Evolutionary conservation across 257 asterid genomes (phyloP), one percentile per base, ranked within the genome.

Genomic region (Anisodus tanguticus): DNA sequence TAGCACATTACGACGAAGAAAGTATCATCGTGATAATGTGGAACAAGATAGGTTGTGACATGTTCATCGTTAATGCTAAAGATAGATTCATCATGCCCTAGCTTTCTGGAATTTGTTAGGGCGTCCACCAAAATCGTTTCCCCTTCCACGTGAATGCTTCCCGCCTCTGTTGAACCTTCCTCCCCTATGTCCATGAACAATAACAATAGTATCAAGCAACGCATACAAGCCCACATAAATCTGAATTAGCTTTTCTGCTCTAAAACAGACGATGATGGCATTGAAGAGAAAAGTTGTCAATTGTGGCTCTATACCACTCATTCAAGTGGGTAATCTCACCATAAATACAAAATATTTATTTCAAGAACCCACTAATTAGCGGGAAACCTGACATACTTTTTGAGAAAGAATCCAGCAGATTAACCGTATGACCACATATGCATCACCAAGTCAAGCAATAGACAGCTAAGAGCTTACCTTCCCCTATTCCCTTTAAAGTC

Each of bases 91-190:
- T 64, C 83, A 87, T 17, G 91, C 90, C 85, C 87, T 85, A 83
- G 89, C 93, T 87, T 93, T 94, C 89, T 88, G 98, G 82, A 84
- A 84, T 85, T 94, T 94, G 82, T 88, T 90, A 5, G 93, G 90
- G 80, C 93, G 95, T 59, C 69, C 81, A 31, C 85, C 84, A 0
- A 90, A 79, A 72, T 93, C 89, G n/a, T 88, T 86, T 0, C 90
- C 99, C 35, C 97, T 88, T 7, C 94, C 89, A 0, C 99, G 97
- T 9, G 91, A 88, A 86, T 92, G 90, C 91, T 90, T 93, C 87
- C 98, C 92, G 37, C 99, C 98, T 85, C 94, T 87, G 86, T 87
- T 88, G 88, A 88, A 88, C 89, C 84, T 90, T 63, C 98, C 98
- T 45, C 98, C 98, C 91, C 98, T 93, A 12, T 49, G 49, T 77